These are phyloP conservation scores for Mycena belliarum DNA, from an alignment of 768 basidiomycete genomes.

Conservation along the genomic window DNA sequence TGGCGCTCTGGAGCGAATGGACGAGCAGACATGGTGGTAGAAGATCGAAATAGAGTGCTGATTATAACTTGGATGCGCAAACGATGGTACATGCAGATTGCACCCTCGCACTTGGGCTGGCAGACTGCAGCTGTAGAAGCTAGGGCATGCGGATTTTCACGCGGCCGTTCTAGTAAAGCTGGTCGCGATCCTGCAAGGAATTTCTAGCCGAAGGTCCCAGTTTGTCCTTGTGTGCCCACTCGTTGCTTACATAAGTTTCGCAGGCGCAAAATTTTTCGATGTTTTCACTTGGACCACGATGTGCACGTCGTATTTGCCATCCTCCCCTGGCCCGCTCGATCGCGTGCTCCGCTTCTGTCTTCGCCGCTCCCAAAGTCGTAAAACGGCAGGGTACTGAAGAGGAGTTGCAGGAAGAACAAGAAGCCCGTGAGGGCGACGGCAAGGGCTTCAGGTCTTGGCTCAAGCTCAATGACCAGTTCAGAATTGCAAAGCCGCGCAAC, in stretches of 20 bases:
- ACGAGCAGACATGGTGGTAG: slow-evolving; percentile 47
- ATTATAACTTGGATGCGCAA: slow-evolving; percentile 4
- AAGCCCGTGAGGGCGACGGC: slow-evolving; percentile 16
- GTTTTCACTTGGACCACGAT: slow-evolving; percentile 15
- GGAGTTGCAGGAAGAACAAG: slow-evolving; percentile 8
- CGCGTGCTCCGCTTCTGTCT: neutral
- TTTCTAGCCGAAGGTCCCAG: too few relatives aligned
- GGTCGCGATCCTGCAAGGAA: too few relatives aligned
- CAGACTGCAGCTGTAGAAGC: neutral
- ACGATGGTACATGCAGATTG: slow-evolving; percentile 5
- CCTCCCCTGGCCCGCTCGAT: neutral
- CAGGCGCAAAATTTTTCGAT: slow-evolving; percentile 2
- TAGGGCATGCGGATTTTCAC: too few relatives aligned
- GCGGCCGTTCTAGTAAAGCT: too few relatives aligned
- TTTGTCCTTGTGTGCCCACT: neutral
- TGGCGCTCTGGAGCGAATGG: slow-evolving; percentile 69
- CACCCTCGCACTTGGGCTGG: neutral
- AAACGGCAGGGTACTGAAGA: neutral
- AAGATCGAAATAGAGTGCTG: slow-evolving; percentile 17
- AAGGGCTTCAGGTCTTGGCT: slow-evolving; percentile 21
- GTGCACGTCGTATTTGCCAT: slow-evolving; percentile 1
- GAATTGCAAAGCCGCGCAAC: slow-evolving; percentile 47
- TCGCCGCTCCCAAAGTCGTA: neutral
- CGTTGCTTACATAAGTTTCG: neutral
- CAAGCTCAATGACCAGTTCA: slow-evolving; percentile 42